Evolutionary conservation across 768 basidiomycete species (phyloP), one percentile per base, ranked within the genome.

Genomic region (Serendipita sp.): DNA sequence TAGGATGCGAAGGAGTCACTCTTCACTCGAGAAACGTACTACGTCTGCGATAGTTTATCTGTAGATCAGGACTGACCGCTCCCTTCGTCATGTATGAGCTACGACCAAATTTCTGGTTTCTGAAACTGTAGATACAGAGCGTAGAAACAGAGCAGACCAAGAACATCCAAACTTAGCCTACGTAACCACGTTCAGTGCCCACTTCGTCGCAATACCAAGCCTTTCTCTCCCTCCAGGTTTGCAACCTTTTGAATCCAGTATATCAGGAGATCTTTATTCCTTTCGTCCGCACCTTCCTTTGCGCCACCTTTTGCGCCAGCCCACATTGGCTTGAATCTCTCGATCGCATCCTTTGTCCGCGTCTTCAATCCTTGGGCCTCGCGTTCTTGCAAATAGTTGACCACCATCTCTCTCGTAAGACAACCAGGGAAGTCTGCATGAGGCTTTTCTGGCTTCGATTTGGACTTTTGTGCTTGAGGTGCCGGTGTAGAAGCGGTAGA

Each of bases 131-230:
- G 41, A 41, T 41, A 41, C 41, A 41, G 41, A 41, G 41, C 41
- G 41, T 41, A 41, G 41, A 41, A 24, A 41, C 41, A 41, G 41
- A 41, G 41, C 41, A 41, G 41, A 41, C 41, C 13, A 41, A 41
- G 41, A 41, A 41, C 13, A 7, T 13, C 13, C 41, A 13, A 5
- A 41, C 5, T 41, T 7, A 41, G 41, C 41, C 13, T 41, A 24
- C 24, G 24, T 24, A 24, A 24, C 24, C 24, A 24, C 24, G 1
- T 5, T 41, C 41, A 41, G 41, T 41, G 41, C 13, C 41, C 41
- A 41, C 41, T 41, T 41, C 41, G 41, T 41, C 41, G 41, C 41
- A 65, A 66, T 71, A 32, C 63, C 73, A 51, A 67, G 74, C 66
- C 63, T 34, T 18, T 63, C 13, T 66, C 66, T 35, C 65, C 66